Evolutionary conservation across 2,329 filamentous ascomycete species (phyloP), one percentile per base, ranked within the genome.

Genomic region (Cyphellophora europaea): DNA sequence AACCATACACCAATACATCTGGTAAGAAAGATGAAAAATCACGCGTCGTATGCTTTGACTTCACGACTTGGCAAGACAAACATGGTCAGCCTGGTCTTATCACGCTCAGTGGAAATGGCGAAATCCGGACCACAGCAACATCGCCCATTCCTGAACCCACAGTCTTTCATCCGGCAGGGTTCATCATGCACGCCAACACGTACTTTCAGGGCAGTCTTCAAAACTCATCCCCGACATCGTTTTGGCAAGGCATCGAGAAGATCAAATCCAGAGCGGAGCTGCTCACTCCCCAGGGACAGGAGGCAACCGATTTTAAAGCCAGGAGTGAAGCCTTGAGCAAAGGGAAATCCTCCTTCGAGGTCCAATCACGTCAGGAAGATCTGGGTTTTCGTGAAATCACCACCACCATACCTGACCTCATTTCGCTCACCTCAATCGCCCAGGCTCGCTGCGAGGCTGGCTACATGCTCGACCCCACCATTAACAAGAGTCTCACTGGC

Each of bases 1-100:
- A 49, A 37, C 66, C 71, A 1, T 67, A 56, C 45, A 61, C 69
- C 37, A 61, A 67, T 32, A 56, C 59, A 10, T 51, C 58, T 11
- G 56, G 63, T 19, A 57, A 57, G 1, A 57, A 59, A 27, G 54
- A 59, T n/a, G 63, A 67, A 23, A 63, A 64, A 11, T 54, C 63
- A 17, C 61, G 68, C 12, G 56, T 75, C 12, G 67, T 77, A 11
- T 71, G 72, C 1, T 79, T 77, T 45, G 75, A 79, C 45, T 79
- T 76, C 53, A 62, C 76, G 38, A 65, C 66, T 30, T 52, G 65
- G 28, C 62, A 58, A 21, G 56, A 56, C 11, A 58, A 60, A 4
- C 45, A 53, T 8, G 54, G 58, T n/a, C 66, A 68, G 27, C 66
- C 72, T 27, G 66, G 63, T 41, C 61, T 71, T 16, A 54, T 79